phyloP scores from a whole-genome alignment of 2,329 filamentous ascomycete species.

The Nothophaeocryptopus gaeumannii region DNA sequence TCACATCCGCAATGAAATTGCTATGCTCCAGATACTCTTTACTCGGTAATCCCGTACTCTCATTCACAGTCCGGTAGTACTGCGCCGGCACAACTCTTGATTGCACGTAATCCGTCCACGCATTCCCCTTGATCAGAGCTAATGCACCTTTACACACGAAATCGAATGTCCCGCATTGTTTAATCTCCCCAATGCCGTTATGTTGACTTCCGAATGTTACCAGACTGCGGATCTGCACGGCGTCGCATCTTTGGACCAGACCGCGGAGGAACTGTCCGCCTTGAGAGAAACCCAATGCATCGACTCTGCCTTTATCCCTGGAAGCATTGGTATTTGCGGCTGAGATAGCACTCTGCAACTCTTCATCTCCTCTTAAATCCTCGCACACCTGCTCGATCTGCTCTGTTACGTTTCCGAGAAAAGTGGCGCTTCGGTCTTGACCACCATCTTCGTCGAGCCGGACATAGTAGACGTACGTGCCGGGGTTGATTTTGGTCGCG shows the following conservation, averaged over 20 bases:
- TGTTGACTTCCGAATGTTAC: slow-evolving; percentile 90
- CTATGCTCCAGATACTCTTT: slow-evolving; percentile 73
- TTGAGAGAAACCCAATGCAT: slow-evolving; percentile 92
- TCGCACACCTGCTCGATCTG: slow-evolving; percentile 76
- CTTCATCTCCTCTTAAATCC: slow-evolving; percentile 70
- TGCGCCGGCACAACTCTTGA: slow-evolving; percentile 82
- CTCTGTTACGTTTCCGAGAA: slow-evolving; percentile 81
- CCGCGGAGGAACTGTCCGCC: slow-evolving; percentile 94
- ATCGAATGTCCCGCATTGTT: slow-evolving; percentile 67
- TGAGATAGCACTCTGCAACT: slow-evolving; percentile 50
- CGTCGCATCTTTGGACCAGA: slow-evolving; percentile 87
- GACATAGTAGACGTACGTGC: slow-evolving; percentile 80
- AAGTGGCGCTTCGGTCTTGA: slow-evolving; percentile 77
- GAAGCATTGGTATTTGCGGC: too few species aligned
- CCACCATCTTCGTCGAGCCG: slow-evolving; percentile 64
- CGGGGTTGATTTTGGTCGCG: slow-evolving; percentile 70
- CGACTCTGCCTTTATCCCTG: slow-evolving; percentile 54
- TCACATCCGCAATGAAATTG: slow-evolving; percentile 91
- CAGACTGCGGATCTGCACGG: slow-evolving; percentile 72
- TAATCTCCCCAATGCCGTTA: slow-evolving; percentile 84
- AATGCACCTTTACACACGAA: slow-evolving; percentile 79
- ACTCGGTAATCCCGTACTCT: slow-evolving; percentile 51
- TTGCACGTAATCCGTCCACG: slow-evolving; percentile 78
- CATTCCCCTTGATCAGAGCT: slow-evolving; percentile 72
- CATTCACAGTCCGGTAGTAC: slow-evolving; percentile 75